Evolutionary conservation across 257 asterid genomes (phyloP).

Genomic region (Craterostigma plantagineum): DNA sequence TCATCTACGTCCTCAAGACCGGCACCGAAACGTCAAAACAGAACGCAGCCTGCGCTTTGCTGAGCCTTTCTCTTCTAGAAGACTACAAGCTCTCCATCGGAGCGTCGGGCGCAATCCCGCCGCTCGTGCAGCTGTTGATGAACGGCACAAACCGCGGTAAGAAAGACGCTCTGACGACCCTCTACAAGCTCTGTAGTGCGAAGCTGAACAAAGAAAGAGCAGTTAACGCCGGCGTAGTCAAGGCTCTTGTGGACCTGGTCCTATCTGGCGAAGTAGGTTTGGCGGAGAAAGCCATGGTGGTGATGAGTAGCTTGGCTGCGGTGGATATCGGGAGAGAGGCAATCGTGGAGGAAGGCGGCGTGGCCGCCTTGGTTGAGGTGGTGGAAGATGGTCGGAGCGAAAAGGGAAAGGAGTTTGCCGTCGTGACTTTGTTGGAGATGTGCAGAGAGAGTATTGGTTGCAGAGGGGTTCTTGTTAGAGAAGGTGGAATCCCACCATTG

Average conservation of each 20-base stretch:
- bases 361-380: conserved; percentile 67
- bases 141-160: conserved; percentile 74
- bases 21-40: conserved; percentile 83
- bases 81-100: conserved; percentile 74
- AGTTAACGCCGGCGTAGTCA: conserved; percentile 66
- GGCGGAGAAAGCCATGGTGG: conserved; percentile 97
- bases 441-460: conserved; percentile 59
- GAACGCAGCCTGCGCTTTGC: conserved; percentile 80
- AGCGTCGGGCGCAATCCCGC: conserved; percentile 83
- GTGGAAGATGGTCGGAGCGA: conserved; percentile 60
- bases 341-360: conserved; percentile 75
- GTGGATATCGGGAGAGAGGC: conserved; percentile 51
- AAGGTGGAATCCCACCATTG: conserved; percentile 92
- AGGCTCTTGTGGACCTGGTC: conserved; percentile 58
- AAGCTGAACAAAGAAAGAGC: conserved; percentile 80
- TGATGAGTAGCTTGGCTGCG: conserved; percentile 65
- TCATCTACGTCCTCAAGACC: conserved; percentile 63
- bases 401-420: conserved; percentile 84
- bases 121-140: conserved; percentile 49
- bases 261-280: conserved; percentile 57
- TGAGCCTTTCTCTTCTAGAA: conserved; percentile 68
- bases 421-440: conserved; percentile 63
- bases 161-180: conserved; percentile 78
- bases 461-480: conserved; percentile 79
- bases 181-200: conserved; percentile 62